These are phyloP conservation scores for Colletotrichum sp. DNA, from an alignment of 2,329 filamentous ascomycete species.

Conservation along the genomic window DNA sequence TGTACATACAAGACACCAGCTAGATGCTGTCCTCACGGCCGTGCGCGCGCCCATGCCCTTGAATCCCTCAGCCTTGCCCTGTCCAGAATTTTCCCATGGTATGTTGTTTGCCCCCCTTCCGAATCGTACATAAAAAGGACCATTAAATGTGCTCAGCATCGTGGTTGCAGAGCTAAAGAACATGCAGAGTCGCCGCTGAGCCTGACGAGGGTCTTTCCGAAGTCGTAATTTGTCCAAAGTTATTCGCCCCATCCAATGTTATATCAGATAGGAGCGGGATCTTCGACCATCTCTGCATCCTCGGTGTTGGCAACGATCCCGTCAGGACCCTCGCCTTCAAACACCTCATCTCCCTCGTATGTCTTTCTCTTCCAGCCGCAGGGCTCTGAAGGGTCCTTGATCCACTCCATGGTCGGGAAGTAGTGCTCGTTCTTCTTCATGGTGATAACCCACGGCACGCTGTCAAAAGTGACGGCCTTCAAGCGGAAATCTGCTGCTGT, in stretches of 20 bases:
- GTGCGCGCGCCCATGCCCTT: slow-evolving; percentile 19
- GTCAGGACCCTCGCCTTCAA: slow-evolving; percentile 60
- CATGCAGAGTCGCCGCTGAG: not conserved
- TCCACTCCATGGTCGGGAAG: slow-evolving; percentile 74
- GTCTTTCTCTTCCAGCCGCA: slow-evolving; percentile 69
- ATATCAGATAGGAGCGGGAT: slow-evolving; percentile 1
- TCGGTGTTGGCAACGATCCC: slow-evolving; percentile 46
- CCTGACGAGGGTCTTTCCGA: not conserved
- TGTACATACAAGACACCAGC: slow-evolving; percentile 13
- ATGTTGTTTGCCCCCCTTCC: not conserved
- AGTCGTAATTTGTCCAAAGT: not conserved
- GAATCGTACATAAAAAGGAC: not conserved
- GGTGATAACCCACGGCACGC: slow-evolving; percentile 98
- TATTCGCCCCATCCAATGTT: not conserved
- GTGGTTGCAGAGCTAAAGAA: not conserved
- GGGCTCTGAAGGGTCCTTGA: slow-evolving; percentile 64
- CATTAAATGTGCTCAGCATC: not conserved
- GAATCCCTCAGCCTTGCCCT: slow-evolving; percentile 18
- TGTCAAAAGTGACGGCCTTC: slow-evolving; percentile 97
- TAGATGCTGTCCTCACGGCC: slow-evolving; percentile 20
- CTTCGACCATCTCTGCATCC: slow-evolving; percentile 48
- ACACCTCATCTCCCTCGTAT: slow-evolving; percentile 60
- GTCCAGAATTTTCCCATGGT: not conserved
- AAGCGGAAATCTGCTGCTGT: slow-evolving; percentile 79
- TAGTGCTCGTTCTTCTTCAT: slow-evolving; percentile 99